These are phyloP conservation scores for Lentinula boryana DNA, from an alignment of 768 basidiomycete genomes.

Conservation along the genomic window DNA sequence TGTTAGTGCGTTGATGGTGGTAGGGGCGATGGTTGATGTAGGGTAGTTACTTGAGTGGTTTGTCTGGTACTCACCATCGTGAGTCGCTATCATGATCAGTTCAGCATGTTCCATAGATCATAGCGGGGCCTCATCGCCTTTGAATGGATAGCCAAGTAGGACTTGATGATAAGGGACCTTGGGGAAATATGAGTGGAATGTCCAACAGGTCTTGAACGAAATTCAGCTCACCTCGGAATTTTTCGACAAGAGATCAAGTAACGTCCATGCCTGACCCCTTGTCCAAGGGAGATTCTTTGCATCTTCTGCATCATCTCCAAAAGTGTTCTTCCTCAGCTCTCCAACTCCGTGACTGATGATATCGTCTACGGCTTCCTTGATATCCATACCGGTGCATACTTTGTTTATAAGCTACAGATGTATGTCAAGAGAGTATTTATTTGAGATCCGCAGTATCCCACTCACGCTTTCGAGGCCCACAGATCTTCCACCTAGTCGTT, in stretches of 20 bases:
- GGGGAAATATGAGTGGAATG: conserved; percentile 1
- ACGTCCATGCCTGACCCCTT: conserved; percentile 83
- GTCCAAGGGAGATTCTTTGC: conserved; percentile 81
- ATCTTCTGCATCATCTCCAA: conserved; percentile 90
- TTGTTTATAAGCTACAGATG: conserved; percentile 71
- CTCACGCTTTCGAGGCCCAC: conserved; percentile 82
- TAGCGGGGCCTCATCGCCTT: conserved; percentile 78
- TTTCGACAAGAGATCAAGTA: conserved; percentile 69
- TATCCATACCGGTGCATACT: conserved; percentile 62
- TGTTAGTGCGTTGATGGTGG: not conserved
- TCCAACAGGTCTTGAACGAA: conserved; percentile 20
- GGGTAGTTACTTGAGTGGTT: not conserved
- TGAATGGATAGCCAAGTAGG: conserved; percentile 70
- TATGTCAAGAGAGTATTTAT: not conserved
- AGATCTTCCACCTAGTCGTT: conserved; percentile 83
- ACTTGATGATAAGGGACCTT: conserved; percentile 77
- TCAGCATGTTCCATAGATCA: conserved; percentile 86
- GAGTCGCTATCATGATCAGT: conserved; percentile 73
- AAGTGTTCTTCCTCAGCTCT: conserved; percentile 86
- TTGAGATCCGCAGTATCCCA: not conserved
- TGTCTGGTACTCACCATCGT: conserved; percentile 46
- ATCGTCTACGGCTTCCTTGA: conserved; percentile 85
- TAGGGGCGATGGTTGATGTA: not conserved
- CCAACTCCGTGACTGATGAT: conserved; percentile 74
- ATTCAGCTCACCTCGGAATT: conserved; percentile 48